A percentile compares a stretch with the other conserved stretches of the same genome.
Conservation (phyloP, 2,329 filamentous ascomycete species). For the Xylariaceae sp. region DNA sequence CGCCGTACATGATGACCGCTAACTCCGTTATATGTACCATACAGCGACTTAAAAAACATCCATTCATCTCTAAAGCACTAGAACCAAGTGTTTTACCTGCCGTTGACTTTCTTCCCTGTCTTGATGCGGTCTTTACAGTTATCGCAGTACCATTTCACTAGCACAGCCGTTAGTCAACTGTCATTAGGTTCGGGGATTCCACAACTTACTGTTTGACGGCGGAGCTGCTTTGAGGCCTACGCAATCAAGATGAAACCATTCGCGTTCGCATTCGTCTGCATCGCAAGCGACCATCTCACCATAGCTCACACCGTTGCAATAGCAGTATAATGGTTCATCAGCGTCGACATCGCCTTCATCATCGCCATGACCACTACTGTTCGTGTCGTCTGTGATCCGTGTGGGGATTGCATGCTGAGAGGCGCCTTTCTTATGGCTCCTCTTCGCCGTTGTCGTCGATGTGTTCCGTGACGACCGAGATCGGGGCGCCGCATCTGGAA, state of each 20-base stretch:
- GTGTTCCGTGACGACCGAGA: constrained; percentile 60
- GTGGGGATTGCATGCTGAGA: constrained; percentile 43
- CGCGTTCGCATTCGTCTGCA: constrained; percentile 72
- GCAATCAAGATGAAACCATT: constrained; percentile 87
- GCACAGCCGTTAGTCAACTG: constrained; percentile 40
- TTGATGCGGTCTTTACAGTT: constrained; percentile 75
- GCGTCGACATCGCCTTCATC: constrained; percentile 69
- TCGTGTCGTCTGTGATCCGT: constrained; percentile 51
- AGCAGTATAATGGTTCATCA: constrained; percentile 78
- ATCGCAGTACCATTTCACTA: constrained; percentile 84
- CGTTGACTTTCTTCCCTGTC: constrained; percentile 59
- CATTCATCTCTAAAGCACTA: background rate
- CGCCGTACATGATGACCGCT: constrained; percentile 22
- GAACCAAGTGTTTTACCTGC: constrained; percentile 46
- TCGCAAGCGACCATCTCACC: constrained; percentile 88
- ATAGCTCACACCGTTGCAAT: constrained; percentile 81
- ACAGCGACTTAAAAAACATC: constrained; percentile 8
- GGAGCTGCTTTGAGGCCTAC: constrained; percentile 81
- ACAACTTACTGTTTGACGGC: constrained; percentile 72
- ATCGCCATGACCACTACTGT: constrained; percentile 52
- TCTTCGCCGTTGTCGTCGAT: constrained; percentile 50
- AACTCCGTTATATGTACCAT: constrained; percentile 29
- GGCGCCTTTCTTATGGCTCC: constrained; percentile 66
- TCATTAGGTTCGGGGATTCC: constrained; percentile 3
- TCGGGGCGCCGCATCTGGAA: constrained; percentile 60